These are phyloP conservation scores for Mucuna pruriens DNA, from an alignment of 306 rosid species.

Conservation along the genomic window DNA sequence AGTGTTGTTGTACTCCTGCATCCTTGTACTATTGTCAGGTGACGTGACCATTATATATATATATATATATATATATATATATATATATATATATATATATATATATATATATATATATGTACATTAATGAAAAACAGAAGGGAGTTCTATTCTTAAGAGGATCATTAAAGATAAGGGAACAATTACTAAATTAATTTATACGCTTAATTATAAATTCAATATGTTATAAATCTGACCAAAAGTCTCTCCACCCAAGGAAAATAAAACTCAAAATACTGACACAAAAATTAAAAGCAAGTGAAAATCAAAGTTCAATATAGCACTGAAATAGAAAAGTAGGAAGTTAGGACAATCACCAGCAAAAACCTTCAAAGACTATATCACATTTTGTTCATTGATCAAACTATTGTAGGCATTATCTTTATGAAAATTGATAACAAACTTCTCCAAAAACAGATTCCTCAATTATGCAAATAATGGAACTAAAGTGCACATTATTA, in stretches of 20 bases:
- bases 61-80: too few relatives aligned
- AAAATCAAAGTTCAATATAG: neutral
- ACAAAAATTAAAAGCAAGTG: neutral
- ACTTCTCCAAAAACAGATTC: neutral
- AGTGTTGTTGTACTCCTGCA: too few relatives aligned
- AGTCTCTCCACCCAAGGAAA: neutral
- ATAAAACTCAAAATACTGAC: neutral
- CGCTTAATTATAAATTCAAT: too few relatives aligned
- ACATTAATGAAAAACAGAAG: too few relatives aligned
- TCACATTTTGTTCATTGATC: neutral
- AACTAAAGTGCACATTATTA: neutral
- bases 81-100: too few relatives aligned
- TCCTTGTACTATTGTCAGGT: too few relatives aligned
- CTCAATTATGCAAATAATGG: neutral
- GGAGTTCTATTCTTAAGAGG: too few relatives aligned
- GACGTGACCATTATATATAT: too few relatives aligned
- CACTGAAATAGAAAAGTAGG: neutral
- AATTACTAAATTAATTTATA: neutral
- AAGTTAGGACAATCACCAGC: neutral
- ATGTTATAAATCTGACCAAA: neutral
- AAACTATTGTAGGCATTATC: neutral
- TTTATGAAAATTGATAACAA: neutral
- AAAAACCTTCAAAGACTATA: neutral
- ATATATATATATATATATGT: too few relatives aligned
- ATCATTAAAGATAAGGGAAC: too few relatives aligned